Base-by-base conservation (phyloP, 2,329 filamentous ascomycete genomes). In the Leptographium galeiforme region DNA sequence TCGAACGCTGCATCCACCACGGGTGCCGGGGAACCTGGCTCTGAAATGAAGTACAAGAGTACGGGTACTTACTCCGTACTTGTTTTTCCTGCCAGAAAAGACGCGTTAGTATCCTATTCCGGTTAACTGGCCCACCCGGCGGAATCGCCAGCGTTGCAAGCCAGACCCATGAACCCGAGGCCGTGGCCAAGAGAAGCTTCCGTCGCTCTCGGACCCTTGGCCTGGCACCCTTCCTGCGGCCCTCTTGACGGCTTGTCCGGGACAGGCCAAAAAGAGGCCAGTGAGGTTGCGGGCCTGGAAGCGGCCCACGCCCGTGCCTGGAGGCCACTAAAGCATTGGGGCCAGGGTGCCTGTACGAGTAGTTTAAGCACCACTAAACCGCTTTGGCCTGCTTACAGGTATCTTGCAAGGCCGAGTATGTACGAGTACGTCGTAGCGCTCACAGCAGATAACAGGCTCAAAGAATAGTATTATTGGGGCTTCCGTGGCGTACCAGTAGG, bases 131-230 rank as follows among this genome's bases (percentile, higher is more conserved):
- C 18, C 8, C n/a, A 44, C 41, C 14, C 38, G 38, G 41, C 25
- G 41, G 19, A 44, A 19, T 48, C 8, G 34, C n/a, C 33, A 48
- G 25, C 46, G 46, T 48, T 39, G 34, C 46, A 48, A 36, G 18
- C 18, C 33, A 48, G 50, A 53, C 30, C 51, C 47, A 51, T 51
- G 53, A 52, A 53, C 55, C 55, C 55, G 52, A 47, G 50, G 34
- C 55, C 43, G 55, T 55, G 55, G 55, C 53, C 32, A 48, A 41
- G 44, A 51, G 16, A 19, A 33, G 30, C 34, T 44, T 48, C 45
- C 44, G 32, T 51, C 36, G 50, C 47, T 53, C 49, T 54, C 52
- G 33, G 48, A 50, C 53, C 50, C 45, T 50, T 45, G 53, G 50
- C 18, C 33, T 33, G 34, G 19, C 33, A 33, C 41, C 18, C 32